Percentiles rank a stretch among this genome's conserved stretches.
These are phyloP conservation scores for Helianthus tuberosus DNA, from an alignment of 129 eudicot species.

Conservation along the genomic window DNA sequence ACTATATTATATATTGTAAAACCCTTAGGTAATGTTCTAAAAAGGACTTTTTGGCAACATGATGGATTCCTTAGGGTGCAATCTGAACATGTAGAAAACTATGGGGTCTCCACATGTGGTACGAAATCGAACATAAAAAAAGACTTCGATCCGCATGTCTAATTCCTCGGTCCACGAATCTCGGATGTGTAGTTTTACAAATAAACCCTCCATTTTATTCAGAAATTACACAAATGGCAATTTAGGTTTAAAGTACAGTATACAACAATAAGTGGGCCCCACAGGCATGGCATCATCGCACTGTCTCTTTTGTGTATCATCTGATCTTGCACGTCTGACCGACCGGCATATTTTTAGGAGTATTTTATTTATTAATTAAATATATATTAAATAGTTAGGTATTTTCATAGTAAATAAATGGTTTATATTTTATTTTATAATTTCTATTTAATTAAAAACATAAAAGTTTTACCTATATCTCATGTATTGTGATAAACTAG, in stretches of 20 bases:
- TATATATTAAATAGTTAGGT: background rate
- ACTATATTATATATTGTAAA: no score
- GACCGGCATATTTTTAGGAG: background rate
- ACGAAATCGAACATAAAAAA: background rate
- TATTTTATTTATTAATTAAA: background rate
- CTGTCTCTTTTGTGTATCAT: background rate
- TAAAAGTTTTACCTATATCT: no score
- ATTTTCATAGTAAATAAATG: background rate
- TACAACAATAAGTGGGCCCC: background rate
- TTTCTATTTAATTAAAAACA: no score
- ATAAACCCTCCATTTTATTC: background rate
- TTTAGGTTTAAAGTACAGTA: background rate
- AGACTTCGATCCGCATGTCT: background rate
- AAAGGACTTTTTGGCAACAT: no score
- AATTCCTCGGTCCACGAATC: constrained; percentile 14
- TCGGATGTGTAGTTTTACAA: background rate
- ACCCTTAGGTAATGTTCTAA: no score
- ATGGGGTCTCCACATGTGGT: background rate
- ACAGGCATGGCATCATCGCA: background rate
- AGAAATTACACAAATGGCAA: background rate
- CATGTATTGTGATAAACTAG: no score
- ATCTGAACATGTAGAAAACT: background rate
- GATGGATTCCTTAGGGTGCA: background rate
- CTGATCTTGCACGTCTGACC: constrained; percentile 6
- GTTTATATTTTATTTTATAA: no score